Percentiles rank a stretch among this genome's conserved stretches.
Conservation (phyloP, 208 protist genomes). For the Tetramitus jugosus region DNA sequence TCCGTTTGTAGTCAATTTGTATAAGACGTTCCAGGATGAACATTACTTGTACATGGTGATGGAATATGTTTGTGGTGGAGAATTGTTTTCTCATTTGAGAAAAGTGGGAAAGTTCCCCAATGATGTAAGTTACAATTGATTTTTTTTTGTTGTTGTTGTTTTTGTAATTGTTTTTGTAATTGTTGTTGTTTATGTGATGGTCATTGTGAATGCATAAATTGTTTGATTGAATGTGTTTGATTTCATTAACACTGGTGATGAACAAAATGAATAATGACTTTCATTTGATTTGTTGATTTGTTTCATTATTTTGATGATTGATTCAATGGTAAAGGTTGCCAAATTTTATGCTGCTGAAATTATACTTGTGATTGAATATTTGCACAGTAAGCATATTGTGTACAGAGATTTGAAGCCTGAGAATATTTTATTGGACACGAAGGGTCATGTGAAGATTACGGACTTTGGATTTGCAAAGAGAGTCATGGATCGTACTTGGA, state of each 20-base stretch:
- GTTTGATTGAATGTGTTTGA: no score
- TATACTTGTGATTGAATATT: slow-evolving; percentile 57
- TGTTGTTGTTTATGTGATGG: no score
- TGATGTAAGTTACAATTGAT: slow-evolving; percentile 42
- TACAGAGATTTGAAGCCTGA: slow-evolving; percentile 75
- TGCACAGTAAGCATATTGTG: slow-evolving; percentile 51
- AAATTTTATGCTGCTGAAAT: slow-evolving; percentile 66
- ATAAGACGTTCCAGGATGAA: slow-evolving; percentile 46
- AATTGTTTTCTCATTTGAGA: slow-evolving; percentile 63
- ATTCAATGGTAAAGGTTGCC: slow-evolving; percentile 7
- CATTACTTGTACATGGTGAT: slow-evolving; percentile 60
- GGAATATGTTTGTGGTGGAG: slow-evolving; percentile 70
- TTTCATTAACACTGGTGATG: no score
- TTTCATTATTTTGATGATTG: not conserved
- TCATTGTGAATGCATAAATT: no score
- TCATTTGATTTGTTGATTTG: no score
- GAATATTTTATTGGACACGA: slow-evolving; percentile 61
- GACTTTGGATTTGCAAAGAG: slow-evolving; percentile 83
- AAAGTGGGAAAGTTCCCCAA: slow-evolving; percentile 48
- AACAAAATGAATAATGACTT: no score
- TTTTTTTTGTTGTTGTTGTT: slow-evolving; percentile 28
- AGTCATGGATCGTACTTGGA: slow-evolving; percentile 54
- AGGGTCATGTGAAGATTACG: slow-evolving; percentile 75
- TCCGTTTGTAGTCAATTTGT: slow-evolving; percentile 63
- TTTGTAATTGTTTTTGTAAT: slow-evolving; percentile 20